Base-by-base conservation (phyloP, 1,284 basidiomycete species). In the Sporisorium reilianum region DNA sequence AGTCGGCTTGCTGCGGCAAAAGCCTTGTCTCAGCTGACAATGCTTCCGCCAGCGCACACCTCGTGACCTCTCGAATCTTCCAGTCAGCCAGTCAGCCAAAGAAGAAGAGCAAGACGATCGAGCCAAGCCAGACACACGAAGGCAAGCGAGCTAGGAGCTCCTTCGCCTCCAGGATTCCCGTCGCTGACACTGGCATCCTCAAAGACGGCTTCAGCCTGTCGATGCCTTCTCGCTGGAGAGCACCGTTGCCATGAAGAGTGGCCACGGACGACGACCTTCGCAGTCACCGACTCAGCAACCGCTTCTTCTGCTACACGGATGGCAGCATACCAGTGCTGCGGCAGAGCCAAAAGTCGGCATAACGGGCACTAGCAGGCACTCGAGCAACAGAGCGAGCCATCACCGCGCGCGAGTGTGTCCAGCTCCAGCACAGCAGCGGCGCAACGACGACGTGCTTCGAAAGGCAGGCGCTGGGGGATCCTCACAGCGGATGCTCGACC, bases 1-100 rank as follows among this genome's bases (percentile, higher is more conserved):
- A 10, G 26, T 20, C 46, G n/a, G n/a, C 46, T 20, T 38, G 45
- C 55, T 56, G 55, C 55, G 44, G 45, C 55, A 40, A 56, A 38
- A 26, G 50, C 50, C 50, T 12, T 26, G 50, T n/a, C 26, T 26
- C 12, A 11, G 30, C 23, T 22, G 55, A 48, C 55, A 38, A 28
- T 3, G 25, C 34, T 56, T 26, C 22, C 48, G 11, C 18, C n/a
- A 30, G 23, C 22, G 9, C 3, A 22, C 11, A 34, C 32, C 48
- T 50, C 30, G 30, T 50, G 48, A 50, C 48, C 48, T 2, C 1
- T 45, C 44, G n/a, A 8, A 49, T 20, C 4, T 5, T 32, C 26
- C 12, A 34, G 28, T 49, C 44, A 45, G 25, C 44, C n/a, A 18
- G n/a, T n/a, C n/a, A n/a, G n/a, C n/a, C n/a, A 8, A 38, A 45